A percentile compares a stretch with the other conserved stretches of the same genome.
Evolutionary conservation across 2,329 filamentous ascomycete genomes (phyloP).

Genomic region (Mollisiaceae sp.): DNA sequence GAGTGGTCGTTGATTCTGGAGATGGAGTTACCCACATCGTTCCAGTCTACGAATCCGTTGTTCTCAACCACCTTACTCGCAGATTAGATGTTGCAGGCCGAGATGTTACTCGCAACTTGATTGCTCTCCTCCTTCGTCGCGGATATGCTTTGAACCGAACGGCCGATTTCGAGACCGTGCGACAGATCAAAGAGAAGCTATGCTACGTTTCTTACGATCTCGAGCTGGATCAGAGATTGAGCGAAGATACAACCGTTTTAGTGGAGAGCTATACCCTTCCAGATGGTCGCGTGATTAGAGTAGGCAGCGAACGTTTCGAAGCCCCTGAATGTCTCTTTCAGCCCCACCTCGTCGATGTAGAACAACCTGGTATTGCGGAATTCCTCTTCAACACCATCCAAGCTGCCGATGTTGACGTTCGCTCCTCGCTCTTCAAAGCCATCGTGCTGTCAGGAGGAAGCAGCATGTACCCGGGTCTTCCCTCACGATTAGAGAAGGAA

Average conservation of each 20-base stretch:
- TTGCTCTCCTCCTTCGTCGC: conserved; percentile 88
- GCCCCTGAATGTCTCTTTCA: conserved; percentile 98
- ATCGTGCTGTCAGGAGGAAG: conserved; percentile 95
- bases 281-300: conserved; percentile 92
- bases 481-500: conserved; percentile 95
- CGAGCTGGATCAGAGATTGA: conserved; percentile 92
- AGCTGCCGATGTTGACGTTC: conserved; percentile 91
- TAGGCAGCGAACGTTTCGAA: conserved; percentile 97
- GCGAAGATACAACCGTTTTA: conserved; percentile 95
- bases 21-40: conserved; percentile 99
- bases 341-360: conserved; percentile 95
- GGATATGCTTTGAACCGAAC: conserved; percentile 98
- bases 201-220: conserved; percentile 99
- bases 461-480: conserved; percentile 98
- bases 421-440: conserved; percentile 92
- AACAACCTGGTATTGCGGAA: conserved; percentile 95
- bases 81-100: conserved; percentile 94
- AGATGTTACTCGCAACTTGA: conserved; percentile 98
- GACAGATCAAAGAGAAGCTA: conserved; percentile 99
- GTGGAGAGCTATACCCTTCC: conserved; percentile 98
- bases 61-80: conserved; percentile 94
- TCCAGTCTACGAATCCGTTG: conserved; percentile 96
- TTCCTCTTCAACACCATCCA: conserved; percentile 99
- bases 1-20: conserved; percentile 98
- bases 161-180: conserved; percentile 97